Evolutionary conservation across 257 asterid genomes (phyloP).

Genomic region (Petunia axillaris): DNA sequence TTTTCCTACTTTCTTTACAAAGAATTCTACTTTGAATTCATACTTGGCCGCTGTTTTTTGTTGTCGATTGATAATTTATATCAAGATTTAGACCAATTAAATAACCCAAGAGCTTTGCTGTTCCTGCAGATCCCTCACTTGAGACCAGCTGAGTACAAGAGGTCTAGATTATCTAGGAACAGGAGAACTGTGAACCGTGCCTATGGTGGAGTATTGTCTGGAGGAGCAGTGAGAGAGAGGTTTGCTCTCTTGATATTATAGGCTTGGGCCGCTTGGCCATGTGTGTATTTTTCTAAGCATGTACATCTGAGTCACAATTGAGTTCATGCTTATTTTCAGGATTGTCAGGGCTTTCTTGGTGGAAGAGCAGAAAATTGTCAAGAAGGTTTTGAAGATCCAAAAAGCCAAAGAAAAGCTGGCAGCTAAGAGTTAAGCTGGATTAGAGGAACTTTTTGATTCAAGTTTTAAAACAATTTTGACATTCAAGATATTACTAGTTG

Average conservation of each 20-base stretch:
- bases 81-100: neutral
- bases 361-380: conserved; percentile 63
- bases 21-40: too few species aligned
- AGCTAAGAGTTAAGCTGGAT: conserved; percentile 39
- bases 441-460: neutral
- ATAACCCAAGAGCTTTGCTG: neutral
- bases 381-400: conserved; percentile 65
- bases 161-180: conserved; percentile 57
- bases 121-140: conserved; percentile 55
- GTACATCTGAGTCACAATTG: neutral
- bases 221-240: conserved; percentile 64
- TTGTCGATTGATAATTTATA: neutral
- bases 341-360: conserved; percentile 64
- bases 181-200: conserved; percentile 65
- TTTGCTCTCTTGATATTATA: conserved; percentile 14
- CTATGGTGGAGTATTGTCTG: conserved; percentile 63
- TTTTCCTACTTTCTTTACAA: too few species aligned
- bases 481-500: too few species aligned
- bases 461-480: too few species aligned
- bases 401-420: conserved; percentile 58
- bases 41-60: neutral
- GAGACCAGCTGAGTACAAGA: conserved; percentile 67
- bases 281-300: neutral
- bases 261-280: neutral
- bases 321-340: conserved; percentile 31